These are phyloP conservation scores for Pythium folliculosum DNA, from an alignment of 352 stramenopile species.

Conservation along the genomic window DNA sequence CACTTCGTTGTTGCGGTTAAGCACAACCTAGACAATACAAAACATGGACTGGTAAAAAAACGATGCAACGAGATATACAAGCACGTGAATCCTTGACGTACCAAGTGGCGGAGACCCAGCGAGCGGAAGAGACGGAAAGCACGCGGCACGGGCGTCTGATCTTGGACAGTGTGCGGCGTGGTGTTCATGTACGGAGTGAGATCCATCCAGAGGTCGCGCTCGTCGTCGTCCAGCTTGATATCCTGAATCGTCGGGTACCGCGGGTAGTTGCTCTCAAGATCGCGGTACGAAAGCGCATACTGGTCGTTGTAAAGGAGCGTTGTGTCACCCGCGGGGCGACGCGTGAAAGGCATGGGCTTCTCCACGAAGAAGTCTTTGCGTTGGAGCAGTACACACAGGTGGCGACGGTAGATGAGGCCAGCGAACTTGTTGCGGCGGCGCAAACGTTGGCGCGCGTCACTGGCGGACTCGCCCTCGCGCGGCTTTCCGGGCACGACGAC, in stretches of 20 bases:
- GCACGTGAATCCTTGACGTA: no score
- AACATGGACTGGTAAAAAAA: not conserved
- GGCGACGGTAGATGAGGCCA: conserved; percentile 76
- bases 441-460: conserved; percentile 24
- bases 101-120: conserved; percentile 92
- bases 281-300: conserved; percentile 81
- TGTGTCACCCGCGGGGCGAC: conserved; percentile 72
- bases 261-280: conserved; percentile 85
- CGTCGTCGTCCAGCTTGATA: conserved; percentile 92
- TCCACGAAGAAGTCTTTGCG: conserved; percentile 87
- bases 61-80: not conserved
- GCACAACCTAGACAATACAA: conserved; percentile 49
- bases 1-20: conserved; percentile 91
- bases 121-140: conserved; percentile 98
- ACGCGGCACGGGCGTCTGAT: conserved; percentile 92
- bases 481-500: conserved; percentile 55
- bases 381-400: conserved; percentile 79
- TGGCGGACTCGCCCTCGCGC: conserved; percentile 37
- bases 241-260: conserved; percentile 80
- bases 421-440: conserved; percentile 50
- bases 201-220: conserved; percentile 90
- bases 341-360: conserved; percentile 75
- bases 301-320: conserved; percentile 87
- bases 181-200: conserved; percentile 98
- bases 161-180: conserved; percentile 95